A percentile compares a stretch with the other conserved stretches of the same genome.
phyloP scores from a whole-genome alignment of 352 stramenopile species.

The Plasmopara muralis region DNA sequence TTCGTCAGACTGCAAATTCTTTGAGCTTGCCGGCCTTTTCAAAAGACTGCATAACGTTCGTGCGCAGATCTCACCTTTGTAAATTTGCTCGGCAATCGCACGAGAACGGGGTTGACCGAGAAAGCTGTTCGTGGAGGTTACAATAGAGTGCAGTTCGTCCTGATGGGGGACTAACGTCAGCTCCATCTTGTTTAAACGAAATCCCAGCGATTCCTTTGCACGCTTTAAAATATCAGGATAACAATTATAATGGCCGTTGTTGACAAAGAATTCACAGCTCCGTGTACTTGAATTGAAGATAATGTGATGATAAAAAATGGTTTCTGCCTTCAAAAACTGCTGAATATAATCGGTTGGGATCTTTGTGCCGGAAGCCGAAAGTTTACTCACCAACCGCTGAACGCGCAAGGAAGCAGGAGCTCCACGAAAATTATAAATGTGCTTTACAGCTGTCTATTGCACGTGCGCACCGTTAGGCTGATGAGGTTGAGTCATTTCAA shows the following conservation, averaged over 20 bases:
- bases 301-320: slow-evolving; percentile 76
- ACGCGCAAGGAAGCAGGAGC: slow-evolving; percentile 48
- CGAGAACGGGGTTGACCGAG: slow-evolving; percentile 30
- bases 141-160: slow-evolving; percentile 28
- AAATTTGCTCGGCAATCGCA: slow-evolving; percentile 39
- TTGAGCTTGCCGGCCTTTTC: slow-evolving; percentile 5
- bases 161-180: slow-evolving; percentile 10
- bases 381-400: slow-evolving; percentile 57
- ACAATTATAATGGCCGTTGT: slow-evolving; percentile 38
- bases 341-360: slow-evolving; percentile 46
- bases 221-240: slow-evolving; percentile 43
- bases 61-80: slow-evolving; percentile 37
- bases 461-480: neutral
- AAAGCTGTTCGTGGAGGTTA: slow-evolving; percentile 32
- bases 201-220: slow-evolving; percentile 31
- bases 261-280: slow-evolving; percentile 49
- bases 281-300: slow-evolving; percentile 50
- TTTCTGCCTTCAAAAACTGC: slow-evolving; percentile 52
- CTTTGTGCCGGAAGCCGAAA: slow-evolving; percentile 37
- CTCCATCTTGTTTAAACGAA: slow-evolving; percentile 9
- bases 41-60: slow-evolving; percentile 25
- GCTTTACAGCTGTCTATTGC: slow-evolving; percentile 59
- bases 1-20: slow-evolving; percentile 4
- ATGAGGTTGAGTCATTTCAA: neutral
- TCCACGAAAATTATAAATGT: slow-evolving; percentile 65